These are phyloP conservation scores for Rhazya stricta DNA, from an alignment of 257 asterid genomes.

Conservation along the genomic window DNA sequence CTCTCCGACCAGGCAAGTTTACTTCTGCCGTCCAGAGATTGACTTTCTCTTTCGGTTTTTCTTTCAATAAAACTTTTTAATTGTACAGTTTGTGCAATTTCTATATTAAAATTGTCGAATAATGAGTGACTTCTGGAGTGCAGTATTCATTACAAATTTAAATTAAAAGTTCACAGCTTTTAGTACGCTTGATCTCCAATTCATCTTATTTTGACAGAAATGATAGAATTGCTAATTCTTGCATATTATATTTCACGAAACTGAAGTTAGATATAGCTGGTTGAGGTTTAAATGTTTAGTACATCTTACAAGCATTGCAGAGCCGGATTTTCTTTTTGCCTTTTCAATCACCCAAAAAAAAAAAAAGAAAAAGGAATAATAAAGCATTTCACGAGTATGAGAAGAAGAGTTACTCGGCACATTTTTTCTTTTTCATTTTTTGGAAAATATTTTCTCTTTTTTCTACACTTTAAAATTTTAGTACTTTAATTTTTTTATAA, in stretches of 20 bases:
- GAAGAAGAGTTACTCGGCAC: neutral
- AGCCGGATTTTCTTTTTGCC: neutral
- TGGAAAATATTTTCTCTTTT: too few species aligned
- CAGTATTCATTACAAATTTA: neutral
- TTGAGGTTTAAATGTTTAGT: neutral
- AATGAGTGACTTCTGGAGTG: neutral
- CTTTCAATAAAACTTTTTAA: too few species aligned
- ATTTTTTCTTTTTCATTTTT: too few species aligned
- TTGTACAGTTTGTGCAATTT: neutral
- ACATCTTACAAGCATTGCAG: neutral
- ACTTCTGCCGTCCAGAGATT: neutral
- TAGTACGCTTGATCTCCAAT: neutral
- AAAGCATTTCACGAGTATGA: neutral
- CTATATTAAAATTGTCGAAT: neutral
- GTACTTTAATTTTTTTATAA: neutral
- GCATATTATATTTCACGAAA: neutral
- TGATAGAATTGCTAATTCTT: neutral
- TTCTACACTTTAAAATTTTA: neutral
- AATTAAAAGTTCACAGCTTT: neutral
- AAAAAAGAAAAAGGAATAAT: neutral
- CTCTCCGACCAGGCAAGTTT: constrained; percentile 45
- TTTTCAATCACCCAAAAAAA: neutral
- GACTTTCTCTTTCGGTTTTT: neutral
- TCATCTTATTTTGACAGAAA: neutral
- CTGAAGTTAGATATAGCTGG: neutral